Percentiles rank a stretch among this genome's conserved stretches.
Conservation (phyloP, 345 rosid species). For the Populus deltoides region DNA sequence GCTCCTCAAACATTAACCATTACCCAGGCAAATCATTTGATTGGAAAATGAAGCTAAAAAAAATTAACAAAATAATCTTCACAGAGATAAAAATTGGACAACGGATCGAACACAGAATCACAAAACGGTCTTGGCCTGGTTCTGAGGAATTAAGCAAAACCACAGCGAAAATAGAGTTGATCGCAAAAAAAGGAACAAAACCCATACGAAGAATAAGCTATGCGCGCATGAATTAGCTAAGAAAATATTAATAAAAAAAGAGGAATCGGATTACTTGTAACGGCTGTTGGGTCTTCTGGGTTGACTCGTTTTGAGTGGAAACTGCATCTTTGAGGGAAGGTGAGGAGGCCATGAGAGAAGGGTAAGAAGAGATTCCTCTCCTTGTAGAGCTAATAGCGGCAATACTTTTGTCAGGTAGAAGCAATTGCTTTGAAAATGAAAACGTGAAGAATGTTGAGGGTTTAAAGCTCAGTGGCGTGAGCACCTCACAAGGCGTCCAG, state of each 20-base stretch:
- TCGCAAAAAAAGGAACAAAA: not conserved
- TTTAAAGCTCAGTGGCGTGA: conserved; percentile 18
- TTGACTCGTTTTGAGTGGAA: conserved; percentile 22
- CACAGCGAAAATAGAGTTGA: not conserved
- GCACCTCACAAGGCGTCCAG: conserved; percentile 38
- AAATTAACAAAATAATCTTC: not conserved
- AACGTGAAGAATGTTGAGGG: conserved; percentile 7
- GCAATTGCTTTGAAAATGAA: conserved; percentile 11
- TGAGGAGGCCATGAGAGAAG: conserved; percentile 34
- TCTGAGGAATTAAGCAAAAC: not conserved
- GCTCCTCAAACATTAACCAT: not conserved
- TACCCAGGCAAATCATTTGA: not conserved
- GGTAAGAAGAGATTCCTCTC: conserved; percentile 3
- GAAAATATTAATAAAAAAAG: not conserved
- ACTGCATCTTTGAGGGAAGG: conserved; percentile 23
- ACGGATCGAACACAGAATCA: not conserved
- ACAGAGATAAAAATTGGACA: not conserved
- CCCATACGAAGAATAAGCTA: too few relatives aligned
- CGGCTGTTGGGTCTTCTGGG: conserved; percentile 30
- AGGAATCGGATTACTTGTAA: conserved; percentile 30
- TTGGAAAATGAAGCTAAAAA: not conserved
- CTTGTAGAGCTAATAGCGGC: not conserved
- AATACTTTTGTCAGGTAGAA: not conserved
- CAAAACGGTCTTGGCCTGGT: not conserved
- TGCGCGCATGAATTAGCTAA: not conserved